Conservation (phyloP, 768 basidiomycete species). For the Boletus vermiculosoides region DNA sequence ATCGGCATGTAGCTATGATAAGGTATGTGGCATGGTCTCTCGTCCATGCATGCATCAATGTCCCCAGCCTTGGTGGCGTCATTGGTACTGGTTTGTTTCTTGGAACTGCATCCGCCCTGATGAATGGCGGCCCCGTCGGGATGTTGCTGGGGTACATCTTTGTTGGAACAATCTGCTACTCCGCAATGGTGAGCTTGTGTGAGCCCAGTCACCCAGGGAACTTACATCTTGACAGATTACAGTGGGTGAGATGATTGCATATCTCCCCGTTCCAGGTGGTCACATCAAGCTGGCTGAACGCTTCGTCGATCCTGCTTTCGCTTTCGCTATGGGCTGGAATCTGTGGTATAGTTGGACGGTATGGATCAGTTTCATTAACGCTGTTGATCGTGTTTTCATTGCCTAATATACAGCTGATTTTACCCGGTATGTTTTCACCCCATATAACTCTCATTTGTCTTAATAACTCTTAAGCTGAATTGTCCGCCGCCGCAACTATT, state of each 20-base stretch:
- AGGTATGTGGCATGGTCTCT: slow-evolving; percentile 10
- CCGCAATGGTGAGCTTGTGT: slow-evolving; percentile 30
- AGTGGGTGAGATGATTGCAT: slow-evolving; percentile 43
- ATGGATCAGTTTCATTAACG: background rate
- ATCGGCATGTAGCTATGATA: slow-evolving; percentile 30
- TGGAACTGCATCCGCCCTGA: slow-evolving; percentile 29
- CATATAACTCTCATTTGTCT: no score
- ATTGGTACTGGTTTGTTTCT: slow-evolving; percentile 38
- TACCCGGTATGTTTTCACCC: slow-evolving; percentile 13
- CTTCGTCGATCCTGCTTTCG: slow-evolving; percentile 42
- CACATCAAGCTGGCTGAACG: slow-evolving; percentile 45
- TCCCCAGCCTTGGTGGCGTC: slow-evolving; percentile 30
- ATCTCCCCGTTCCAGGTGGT: slow-evolving; percentile 43
- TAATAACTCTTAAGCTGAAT: slow-evolving; percentile 31
- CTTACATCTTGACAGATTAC: slow-evolving; percentile 15
- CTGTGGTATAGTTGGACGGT: slow-evolving; percentile 39
- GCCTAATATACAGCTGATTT: slow-evolving; percentile 6
- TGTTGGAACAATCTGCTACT: slow-evolving; percentile 33
- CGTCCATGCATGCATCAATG: background rate
- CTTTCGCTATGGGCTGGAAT: slow-evolving; percentile 41
- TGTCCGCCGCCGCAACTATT: slow-evolving; percentile 49
- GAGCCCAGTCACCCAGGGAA: background rate
- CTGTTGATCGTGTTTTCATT: slow-evolving; percentile 12
- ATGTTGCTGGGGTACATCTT: slow-evolving; percentile 40
- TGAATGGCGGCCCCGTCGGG: slow-evolving; percentile 42